These are phyloP conservation scores for Hyphopichia fennica DNA, from an alignment of 1,139 yeast species.

Conservation along the genomic window DNA sequence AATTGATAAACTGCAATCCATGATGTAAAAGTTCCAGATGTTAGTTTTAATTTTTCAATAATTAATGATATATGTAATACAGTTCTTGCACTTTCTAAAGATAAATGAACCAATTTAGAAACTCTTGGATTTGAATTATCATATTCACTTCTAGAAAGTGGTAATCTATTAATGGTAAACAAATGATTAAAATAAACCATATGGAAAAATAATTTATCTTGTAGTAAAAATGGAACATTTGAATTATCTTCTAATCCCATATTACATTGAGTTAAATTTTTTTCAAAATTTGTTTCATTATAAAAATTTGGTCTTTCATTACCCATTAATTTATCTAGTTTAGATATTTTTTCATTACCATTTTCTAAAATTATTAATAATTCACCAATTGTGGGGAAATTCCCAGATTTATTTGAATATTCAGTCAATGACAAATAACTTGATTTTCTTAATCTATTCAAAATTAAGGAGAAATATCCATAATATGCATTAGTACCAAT, in stretches of 20 bases:
- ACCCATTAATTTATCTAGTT: constrained; percentile 15
- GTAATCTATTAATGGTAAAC: constrained; percentile 12
- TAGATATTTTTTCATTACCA: constrained; percentile 16
- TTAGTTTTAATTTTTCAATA: not conserved
- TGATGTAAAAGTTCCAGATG: not conserved
- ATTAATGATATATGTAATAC: constrained; percentile 7
- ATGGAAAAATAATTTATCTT: constrained; percentile 6
- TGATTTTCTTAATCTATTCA: constrained; percentile 19
- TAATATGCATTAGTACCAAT: constrained; percentile 13
- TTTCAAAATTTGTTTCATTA: constrained; percentile 1
- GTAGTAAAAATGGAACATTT: not conserved
- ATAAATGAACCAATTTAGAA: constrained; percentile 7
- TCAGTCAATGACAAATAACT: constrained; percentile 20
- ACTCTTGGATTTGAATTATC: not conserved
- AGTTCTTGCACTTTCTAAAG: constrained; percentile 12
- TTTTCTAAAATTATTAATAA: constrained; percentile 2
- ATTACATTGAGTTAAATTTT: not conserved
- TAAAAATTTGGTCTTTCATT: constrained; percentile 15
- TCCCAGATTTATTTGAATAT: not conserved
- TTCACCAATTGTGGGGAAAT: not conserved
- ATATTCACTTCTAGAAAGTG: constrained; percentile 7
- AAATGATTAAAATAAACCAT: constrained; percentile 11
- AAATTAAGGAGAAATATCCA: constrained; percentile 14
- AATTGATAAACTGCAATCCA: not conserved
- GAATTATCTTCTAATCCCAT: not conserved